phyloP scores from a whole-genome alignment of 179 eudicot species.

The Beta macrorhiza region DNA sequence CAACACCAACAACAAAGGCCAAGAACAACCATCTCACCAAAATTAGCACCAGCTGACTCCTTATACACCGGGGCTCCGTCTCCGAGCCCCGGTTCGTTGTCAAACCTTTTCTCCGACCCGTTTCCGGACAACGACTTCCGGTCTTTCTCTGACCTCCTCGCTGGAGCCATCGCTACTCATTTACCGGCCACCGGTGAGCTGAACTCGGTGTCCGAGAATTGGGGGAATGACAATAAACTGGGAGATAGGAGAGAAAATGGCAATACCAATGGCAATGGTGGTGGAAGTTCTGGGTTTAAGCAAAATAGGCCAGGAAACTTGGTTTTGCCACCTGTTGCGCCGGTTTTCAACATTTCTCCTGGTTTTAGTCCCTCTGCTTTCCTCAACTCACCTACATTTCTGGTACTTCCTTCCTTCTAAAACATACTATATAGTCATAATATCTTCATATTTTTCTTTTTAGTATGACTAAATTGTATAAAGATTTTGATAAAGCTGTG shows the following conservation, averaged over 20 bases:
- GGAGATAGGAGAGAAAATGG: not conserved
- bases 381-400: constrained; percentile 41
- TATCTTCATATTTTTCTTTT: not conserved
- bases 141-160: constrained; percentile 44
- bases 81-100: constrained; percentile 22
- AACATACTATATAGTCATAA: not conserved
- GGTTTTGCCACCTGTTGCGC: constrained; percentile 32
- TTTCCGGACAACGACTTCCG: constrained; percentile 29
- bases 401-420: constrained; percentile 21
- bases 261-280: not conserved
- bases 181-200: constrained; percentile 15
- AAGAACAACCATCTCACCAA: constrained; percentile 13
- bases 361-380: constrained; percentile 47
- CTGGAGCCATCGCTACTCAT: constrained; percentile 28
- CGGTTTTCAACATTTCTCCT: constrained; percentile 35
- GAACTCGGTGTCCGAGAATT: constrained; percentile 9
- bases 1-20: constrained; percentile 17
- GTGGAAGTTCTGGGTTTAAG: constrained; percentile 21
- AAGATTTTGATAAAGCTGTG: too few species aligned
- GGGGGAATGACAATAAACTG: constrained; percentile 1
- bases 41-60: constrained; percentile 20
- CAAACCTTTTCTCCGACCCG: constrained; percentile 29
- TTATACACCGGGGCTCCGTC: constrained; percentile 19
- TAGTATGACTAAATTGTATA: not conserved
- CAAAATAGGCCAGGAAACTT: constrained; percentile 36